A percentile compares a stretch with the other conserved stretches of the same genome.
Conservation (phyloP, 345 rosid species). For the Syzygium aqueum region DNA sequence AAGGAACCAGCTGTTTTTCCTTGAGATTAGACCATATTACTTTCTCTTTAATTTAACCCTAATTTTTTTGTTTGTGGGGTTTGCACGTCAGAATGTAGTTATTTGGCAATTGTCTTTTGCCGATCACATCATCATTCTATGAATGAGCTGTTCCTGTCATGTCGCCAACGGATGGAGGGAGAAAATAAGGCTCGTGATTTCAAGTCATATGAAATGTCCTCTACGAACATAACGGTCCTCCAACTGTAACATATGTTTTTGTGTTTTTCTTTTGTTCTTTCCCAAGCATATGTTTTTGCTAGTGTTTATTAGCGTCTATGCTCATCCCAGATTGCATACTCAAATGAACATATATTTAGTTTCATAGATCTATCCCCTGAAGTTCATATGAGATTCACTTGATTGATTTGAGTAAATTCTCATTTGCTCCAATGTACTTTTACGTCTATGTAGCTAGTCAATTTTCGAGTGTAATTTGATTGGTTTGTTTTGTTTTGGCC, state of each 20-base stretch:
- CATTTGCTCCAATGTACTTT: not conserved
- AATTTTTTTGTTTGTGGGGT: not conserved
- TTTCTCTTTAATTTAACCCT: not conserved
- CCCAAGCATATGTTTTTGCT: not conserved
- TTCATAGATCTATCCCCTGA: not conserved
- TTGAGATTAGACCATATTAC: not conserved
- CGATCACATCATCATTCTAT: slow-evolving; percentile 48
- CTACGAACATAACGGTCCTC: not conserved
- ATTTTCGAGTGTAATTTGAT: not conserved
- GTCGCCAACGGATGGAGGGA: slow-evolving; percentile 19
- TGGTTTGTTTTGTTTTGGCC: not conserved
- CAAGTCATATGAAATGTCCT: not conserved
- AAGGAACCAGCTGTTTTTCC: not conserved
- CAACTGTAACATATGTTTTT: not conserved
- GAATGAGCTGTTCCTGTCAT: slow-evolving; percentile 59
- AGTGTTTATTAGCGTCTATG: not conserved
- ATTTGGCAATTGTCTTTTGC: slow-evolving; percentile 15
- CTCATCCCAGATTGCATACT: not conserved
- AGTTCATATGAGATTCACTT: not conserved
- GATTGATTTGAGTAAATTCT: not conserved
- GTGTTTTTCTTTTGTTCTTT: not conserved
- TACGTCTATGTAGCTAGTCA: not conserved
- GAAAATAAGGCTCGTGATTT: not conserved
- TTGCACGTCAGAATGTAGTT: not conserved
- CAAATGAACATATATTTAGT: not conserved